Evolutionary conservation across 164 flowering plant species (phyloP).

Genomic region (Brasenia schreberi): DNA sequence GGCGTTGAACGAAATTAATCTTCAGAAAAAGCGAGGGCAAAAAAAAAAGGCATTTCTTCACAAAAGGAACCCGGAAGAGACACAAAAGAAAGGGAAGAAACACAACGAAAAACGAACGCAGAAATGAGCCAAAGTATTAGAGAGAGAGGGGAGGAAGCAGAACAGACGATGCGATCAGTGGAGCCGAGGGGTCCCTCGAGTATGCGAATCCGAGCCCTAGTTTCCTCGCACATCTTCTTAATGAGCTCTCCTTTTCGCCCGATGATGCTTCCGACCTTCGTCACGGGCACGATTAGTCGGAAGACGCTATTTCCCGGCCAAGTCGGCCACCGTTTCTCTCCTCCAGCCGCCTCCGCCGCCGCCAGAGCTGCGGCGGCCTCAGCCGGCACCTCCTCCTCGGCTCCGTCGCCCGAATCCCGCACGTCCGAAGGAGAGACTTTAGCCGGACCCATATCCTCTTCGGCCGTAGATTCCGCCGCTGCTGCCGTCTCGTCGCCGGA

Average conservation of each 20-base stretch:
- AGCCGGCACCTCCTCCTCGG: not conserved
- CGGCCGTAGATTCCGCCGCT: not conserved
- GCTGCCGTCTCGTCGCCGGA: not conserved
- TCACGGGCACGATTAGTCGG: constrained; percentile 68
- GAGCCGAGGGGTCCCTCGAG: constrained; percentile 61
- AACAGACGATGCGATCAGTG: constrained; percentile 69
- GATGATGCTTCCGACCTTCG: constrained; percentile 83
- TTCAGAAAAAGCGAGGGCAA: not conserved
- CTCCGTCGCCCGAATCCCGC: not conserved
- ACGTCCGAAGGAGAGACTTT: not conserved
- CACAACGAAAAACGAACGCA: not conserved
- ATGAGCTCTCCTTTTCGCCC: constrained; percentile 89
- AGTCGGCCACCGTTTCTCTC: constrained; percentile 56
- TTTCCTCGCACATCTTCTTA: constrained; percentile 88
- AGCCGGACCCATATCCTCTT: not conserved
- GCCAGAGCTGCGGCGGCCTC: not conserved
- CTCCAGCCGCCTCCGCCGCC: not conserved
- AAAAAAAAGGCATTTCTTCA: not conserved
- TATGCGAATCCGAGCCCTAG: constrained; percentile 77
- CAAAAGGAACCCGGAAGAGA: not conserved
- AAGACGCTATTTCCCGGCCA: constrained; percentile 91
- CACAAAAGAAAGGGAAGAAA: not conserved
- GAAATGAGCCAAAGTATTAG: not conserved
- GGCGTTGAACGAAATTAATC: not conserved
- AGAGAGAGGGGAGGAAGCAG: not conserved